A percentile compares a stretch with the other conserved stretches of the same genome.
Evolutionary conservation across 23 red algal genomes (phyloP).

Genomic region (Gracilaria domingensis): DNA sequence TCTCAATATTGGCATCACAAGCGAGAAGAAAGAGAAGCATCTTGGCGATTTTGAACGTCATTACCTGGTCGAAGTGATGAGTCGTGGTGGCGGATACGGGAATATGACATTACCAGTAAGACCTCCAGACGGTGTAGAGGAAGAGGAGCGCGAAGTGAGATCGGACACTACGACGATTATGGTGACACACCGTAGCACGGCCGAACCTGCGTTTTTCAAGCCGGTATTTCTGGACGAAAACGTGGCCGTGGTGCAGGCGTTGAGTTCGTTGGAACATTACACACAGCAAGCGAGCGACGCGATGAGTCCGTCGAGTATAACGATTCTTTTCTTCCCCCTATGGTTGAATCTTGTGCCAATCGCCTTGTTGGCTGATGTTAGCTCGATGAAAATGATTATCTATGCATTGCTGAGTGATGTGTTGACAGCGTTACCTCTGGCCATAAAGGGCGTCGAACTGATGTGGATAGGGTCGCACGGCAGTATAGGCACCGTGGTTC

Average conservation of each 20-base stretch:
- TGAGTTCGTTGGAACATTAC: background rate
- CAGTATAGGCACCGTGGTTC: conserved; percentile 3
- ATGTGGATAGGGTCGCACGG: conserved; percentile 14
- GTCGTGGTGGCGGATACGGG: conserved; percentile 4
- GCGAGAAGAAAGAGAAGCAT: conserved; percentile 28
- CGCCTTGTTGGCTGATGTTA: conserved; percentile 45
- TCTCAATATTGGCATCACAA: conserved; percentile 14
- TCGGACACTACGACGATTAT: conserved; percentile 12
- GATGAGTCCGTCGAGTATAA: conserved; percentile 14
- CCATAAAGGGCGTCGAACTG: conserved; percentile 48
- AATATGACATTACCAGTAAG: background rate
- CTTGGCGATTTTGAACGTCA: conserved; percentile 15
- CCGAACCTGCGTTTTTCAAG: conserved; percentile 15
- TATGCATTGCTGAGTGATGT: conserved; percentile 53
- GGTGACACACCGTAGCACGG: background rate
- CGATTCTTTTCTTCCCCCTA: conserved; percentile 35
- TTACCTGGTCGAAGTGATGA: conserved; percentile 16
- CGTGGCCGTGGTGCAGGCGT: background rate
- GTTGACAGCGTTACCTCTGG: conserved; percentile 37
- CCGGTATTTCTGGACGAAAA: conserved; percentile 25
- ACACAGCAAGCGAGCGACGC: conserved; percentile 30
- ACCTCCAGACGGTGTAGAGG: conserved; percentile 2
- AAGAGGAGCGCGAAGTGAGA: background rate
- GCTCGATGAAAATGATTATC: background rate
- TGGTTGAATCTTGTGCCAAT: conserved; percentile 38